Percentiles rank a stretch among this genome's conserved stretches.
phyloP scores from a whole-genome alignment of 352 stramenopile genomes.

The Globisporangium cystogenes region DNA sequence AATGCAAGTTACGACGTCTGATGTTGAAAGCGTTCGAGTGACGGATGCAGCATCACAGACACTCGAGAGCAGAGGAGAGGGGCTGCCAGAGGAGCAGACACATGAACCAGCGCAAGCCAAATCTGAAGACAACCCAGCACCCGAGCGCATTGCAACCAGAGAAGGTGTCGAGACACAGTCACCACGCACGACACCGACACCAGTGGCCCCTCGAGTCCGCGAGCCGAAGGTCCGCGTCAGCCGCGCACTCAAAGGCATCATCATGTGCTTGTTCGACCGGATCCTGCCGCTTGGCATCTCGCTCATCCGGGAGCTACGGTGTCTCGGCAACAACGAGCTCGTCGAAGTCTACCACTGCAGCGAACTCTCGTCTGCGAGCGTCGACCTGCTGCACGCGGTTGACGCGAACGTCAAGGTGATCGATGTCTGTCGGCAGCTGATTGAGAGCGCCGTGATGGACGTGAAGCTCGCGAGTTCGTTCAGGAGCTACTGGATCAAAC shows the following conservation, averaged over 20 bases:
- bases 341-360: constrained; percentile 43
- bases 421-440: constrained; percentile 38
- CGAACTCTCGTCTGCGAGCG: constrained; percentile 32
- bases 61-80: too few species aligned
- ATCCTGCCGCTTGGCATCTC: constrained; percentile 44
- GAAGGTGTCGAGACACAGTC: neutral
- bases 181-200: neutral
- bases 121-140: too few species aligned
- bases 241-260: constrained; percentile 14
- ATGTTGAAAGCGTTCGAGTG: too few species aligned
- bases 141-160: too few species aligned
- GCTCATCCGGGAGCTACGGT: constrained; percentile 47
- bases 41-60: too few species aligned
- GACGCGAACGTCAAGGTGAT: constrained; percentile 42
- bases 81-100: too few species aligned
- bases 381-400: constrained; percentile 24
- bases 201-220: too few species aligned
- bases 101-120: too few species aligned
- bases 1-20: too few species aligned
- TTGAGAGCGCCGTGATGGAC: constrained; percentile 12
- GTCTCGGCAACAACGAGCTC: constrained; percentile 28
- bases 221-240: neutral
- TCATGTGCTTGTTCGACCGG: constrained; percentile 35
- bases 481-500: constrained; percentile 58
- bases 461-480: constrained; percentile 15